These are phyloP conservation scores for Apiospora arundinis DNA, from an alignment of 2,329 filamentous ascomycete genomes.

Conservation along the genomic window DNA sequence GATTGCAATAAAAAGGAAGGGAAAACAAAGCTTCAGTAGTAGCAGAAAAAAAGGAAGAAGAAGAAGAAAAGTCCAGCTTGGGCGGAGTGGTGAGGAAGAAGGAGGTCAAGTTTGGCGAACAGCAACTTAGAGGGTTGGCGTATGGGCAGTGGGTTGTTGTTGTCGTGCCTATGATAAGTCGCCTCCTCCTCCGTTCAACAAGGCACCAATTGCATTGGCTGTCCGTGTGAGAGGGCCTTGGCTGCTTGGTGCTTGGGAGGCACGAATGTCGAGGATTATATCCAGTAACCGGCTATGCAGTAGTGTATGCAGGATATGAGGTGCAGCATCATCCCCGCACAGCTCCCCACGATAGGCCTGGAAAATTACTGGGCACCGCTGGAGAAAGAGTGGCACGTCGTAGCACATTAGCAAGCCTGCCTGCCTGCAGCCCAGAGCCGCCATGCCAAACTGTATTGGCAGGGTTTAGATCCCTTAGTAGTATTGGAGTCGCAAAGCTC, in stretches of 20 bases:
- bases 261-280: neutral
- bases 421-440: slow-evolving; percentile 5
- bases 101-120: neutral
- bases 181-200: neutral
- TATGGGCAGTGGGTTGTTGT: neutral
- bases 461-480: neutral
- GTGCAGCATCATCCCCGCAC: slow-evolving; percentile 15
- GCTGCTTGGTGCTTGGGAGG: too few relatives aligned
- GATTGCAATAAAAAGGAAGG: neutral
- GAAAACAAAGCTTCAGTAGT: neutral
- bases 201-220: slow-evolving; percentile 4
- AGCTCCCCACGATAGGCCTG: slow-evolving; percentile 3
- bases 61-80: neutral
- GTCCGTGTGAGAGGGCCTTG: neutral
- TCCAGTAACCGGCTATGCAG: neutral
- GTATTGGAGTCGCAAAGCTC: neutral
- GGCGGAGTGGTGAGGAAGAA: neutral
- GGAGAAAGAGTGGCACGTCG: neutral
- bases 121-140: neutral
- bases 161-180: neutral
- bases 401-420: neutral
- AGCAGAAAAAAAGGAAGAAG: neutral
- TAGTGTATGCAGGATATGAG: slow-evolving; percentile 9
- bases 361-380: slow-evolving; percentile 12
- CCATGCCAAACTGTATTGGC: neutral